Base-by-base conservation (phyloP, 805 yeast genomes). In the Ogataea methanolica region DNA sequence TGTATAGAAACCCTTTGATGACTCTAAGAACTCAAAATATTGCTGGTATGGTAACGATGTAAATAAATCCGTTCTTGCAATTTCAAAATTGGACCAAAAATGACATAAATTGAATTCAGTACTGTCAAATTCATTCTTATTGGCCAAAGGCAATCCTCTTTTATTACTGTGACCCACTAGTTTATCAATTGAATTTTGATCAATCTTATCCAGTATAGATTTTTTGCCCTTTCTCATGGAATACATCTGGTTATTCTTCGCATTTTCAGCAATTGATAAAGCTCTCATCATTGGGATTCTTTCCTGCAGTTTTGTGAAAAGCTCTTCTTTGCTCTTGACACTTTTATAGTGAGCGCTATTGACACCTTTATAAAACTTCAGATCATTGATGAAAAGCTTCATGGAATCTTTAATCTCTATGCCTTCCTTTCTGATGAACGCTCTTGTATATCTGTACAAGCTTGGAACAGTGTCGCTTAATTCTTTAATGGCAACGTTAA, bases 41-140 rank as follows among this genome's bases (percentile, higher is more conserved):
- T 72, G 72, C 43, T 79, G 74, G 66, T 92, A 94, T 19, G 73
- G 63, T 5, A 77, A 74, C 21, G 86, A 79, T 39, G 76, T 72
- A 72, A 88, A 91, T 17, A 91, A 64, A 56, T 84, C 90, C 2
- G 90, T 78, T 45, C 87, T 71, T 4, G 97, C 97, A 56, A 92
- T 90, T 65, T 91, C 97, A 59, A 90, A 90, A 68, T 89, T 90
- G 33, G 94, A 80, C 96, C 96, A 89, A 66, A 90, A 90, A 67
- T 90, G 96, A 57, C 94, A 85, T 53, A 86, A 55, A 60, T 85
- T 88, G 65, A 82, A 90, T 51, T 80, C 83, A 56, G 83, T 83
- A 26, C 79, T 74, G 47, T 83, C 80, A 62, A 83, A 79, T 49
- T 78, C 70, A 56, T 88, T 90, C 38, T 78, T 79, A 49, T 59